phyloP scores from a whole-genome alignment of 345 rosid species.

The Barbarea vulgaris region DNA sequence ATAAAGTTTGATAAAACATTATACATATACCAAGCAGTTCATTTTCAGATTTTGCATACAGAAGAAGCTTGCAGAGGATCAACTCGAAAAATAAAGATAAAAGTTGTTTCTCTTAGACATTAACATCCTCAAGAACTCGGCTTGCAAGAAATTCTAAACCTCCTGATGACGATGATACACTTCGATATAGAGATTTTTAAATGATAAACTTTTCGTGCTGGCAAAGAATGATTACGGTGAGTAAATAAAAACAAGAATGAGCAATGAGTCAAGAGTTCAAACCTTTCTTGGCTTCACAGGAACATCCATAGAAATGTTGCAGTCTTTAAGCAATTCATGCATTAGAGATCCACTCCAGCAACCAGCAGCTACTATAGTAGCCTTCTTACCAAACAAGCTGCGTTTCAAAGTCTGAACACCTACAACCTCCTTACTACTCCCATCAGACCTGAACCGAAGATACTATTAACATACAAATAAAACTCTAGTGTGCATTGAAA shows the following conservation, averaged over 20 bases:
- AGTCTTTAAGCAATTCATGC: slow-evolving; percentile 56
- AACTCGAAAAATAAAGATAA: slow-evolving; percentile 1
- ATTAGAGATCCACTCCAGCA: slow-evolving; percentile 85
- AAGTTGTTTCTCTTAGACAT: not conserved
- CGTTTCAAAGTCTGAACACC: slow-evolving; percentile 69
- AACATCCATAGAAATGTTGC: slow-evolving; percentile 47
- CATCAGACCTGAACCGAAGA: slow-evolving; percentile 48
- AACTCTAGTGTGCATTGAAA: not conserved
- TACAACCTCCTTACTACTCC: slow-evolving; percentile 49
- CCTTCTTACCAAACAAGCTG: slow-evolving; percentile 65
- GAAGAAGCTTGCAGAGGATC: not conserved
- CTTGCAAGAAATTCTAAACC: not conserved
- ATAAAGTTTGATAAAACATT: not conserved
- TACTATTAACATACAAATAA: slow-evolving; percentile 1
- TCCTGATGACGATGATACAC: not conserved
- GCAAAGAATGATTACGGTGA: not conserved
- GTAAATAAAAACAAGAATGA: not conserved
- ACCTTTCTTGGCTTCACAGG: slow-evolving; percentile 96
- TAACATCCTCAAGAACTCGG: not conserved
- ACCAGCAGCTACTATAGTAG: slow-evolving; percentile 79
- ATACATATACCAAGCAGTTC: not conserved
- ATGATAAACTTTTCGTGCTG: not conserved
- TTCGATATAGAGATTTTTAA: not conserved
- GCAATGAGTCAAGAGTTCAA: slow-evolving; percentile 15
- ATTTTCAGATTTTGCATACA: slow-evolving; percentile 10